Conservation (phyloP, 148 eudicot genomes). For the Chenopodium album region DNA sequence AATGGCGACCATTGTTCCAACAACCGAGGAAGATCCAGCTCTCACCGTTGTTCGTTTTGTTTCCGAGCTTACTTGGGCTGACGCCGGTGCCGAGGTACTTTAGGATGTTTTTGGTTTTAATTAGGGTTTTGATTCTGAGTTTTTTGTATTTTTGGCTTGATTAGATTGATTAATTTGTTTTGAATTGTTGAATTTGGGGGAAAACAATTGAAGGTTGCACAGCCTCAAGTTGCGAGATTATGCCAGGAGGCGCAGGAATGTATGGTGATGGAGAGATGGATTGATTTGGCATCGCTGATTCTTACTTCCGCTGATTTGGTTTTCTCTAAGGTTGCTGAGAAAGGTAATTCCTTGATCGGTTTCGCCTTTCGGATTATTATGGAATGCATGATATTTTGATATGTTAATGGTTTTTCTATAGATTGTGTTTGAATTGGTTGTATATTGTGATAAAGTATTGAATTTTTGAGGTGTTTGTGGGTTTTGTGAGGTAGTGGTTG, state of each 20-base stretch:
- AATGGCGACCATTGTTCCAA: conserved; percentile 89
- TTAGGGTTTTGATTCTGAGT: not conserved
- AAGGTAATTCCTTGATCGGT: conserved; percentile 45
- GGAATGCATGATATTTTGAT: not conserved
- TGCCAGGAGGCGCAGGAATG: conserved; percentile 79
- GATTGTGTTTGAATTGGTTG: not conserved
- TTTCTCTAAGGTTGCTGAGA: conserved; percentile 71
- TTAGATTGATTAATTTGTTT: not conserved
- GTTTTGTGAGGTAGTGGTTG: not conserved
- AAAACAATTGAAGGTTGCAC: conserved; percentile 56
- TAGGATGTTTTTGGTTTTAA: not conserved
- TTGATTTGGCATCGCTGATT: conserved; percentile 77
- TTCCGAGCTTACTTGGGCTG: conserved; percentile 83
- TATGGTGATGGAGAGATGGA: conserved; percentile 61
- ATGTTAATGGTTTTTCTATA: not conserved
- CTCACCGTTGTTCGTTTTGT: conserved; percentile 84
- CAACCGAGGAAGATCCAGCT: conserved; percentile 79
- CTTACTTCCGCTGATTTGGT: conserved; percentile 82
- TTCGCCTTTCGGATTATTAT: not conserved
- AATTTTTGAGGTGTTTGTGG: not conserved
- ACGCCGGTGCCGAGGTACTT: conserved; percentile 93
- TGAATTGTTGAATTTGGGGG: not conserved
- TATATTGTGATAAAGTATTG: not conserved
- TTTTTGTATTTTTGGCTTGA: no score
- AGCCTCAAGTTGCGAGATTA: conserved; percentile 58